Conservation (phyloP, 75 land plant species). For the Sequoia sempervirens region DNA sequence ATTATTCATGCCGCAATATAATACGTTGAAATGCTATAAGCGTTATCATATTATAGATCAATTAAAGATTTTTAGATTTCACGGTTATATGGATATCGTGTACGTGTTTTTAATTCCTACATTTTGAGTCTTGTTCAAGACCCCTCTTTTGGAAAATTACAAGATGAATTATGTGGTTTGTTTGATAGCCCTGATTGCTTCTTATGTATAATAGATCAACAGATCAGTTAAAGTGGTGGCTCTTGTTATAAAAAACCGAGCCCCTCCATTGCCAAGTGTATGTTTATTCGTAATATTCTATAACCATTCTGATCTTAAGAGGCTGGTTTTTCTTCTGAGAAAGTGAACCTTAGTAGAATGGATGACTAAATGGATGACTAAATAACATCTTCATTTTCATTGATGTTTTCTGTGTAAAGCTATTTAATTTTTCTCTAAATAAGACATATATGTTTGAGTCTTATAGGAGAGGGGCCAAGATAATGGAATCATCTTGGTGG, state of each 20-base stretch:
- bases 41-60: not conserved
- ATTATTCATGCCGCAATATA: not conserved
- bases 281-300: not conserved
- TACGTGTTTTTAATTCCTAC: too few relatives aligned
- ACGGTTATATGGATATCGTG: too few relatives aligned
- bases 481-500: too few relatives aligned
- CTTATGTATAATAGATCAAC: too few relatives aligned
- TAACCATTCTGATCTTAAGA: not conserved
- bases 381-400: not conserved
- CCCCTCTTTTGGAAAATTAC: too few relatives aligned
- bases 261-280: not conserved
- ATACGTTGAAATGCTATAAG: not conserved
- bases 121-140: too few relatives aligned
- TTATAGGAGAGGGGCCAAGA: too few relatives aligned
- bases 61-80: too few relatives aligned
- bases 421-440: not conserved
- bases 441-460: not conserved
- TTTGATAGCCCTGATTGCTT: too few relatives aligned
- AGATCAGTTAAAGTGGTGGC: too few relatives aligned
- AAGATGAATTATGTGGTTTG: too few relatives aligned
- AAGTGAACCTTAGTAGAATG: not conserved
- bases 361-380: too few relatives aligned
- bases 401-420: not conserved
- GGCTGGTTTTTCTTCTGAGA: not conserved
- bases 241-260: not conserved